These are phyloP conservation scores for Solanum ossicruentum DNA, from an alignment of 257 asterid genomes.

Conservation along the genomic window DNA sequence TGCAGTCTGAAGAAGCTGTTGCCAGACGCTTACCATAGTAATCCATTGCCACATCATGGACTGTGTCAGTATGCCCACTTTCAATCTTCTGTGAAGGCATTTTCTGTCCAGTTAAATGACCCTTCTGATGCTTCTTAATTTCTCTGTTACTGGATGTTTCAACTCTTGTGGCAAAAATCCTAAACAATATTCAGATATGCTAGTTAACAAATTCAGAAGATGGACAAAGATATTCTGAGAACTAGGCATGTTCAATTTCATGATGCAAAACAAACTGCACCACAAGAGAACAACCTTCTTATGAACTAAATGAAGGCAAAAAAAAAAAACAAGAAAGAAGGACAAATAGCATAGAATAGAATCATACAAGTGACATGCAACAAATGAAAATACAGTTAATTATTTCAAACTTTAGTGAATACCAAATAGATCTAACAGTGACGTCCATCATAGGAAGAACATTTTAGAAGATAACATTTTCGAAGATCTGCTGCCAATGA, in stretches of 20 bases:
- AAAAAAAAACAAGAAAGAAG: background rate
- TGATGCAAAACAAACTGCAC: background rate
- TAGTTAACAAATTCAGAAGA: background rate
- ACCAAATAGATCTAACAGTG: background rate
- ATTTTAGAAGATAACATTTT: background rate
- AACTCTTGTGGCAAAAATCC: background rate
- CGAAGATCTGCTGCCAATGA: background rate
- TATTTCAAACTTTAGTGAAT: too few relatives aligned
- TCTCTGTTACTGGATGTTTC: background rate
- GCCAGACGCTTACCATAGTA: constrained; percentile 72
- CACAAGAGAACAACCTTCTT: background rate
- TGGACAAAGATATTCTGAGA: background rate
- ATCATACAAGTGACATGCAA: background rate
- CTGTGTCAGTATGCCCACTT: constrained; percentile 57
- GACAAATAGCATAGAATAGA: background rate
- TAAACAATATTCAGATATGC: background rate
- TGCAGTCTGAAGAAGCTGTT: constrained; percentile 64
- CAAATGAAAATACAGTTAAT: background rate
- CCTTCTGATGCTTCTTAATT: background rate
- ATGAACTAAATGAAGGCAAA: background rate
- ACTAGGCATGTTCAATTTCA: background rate
- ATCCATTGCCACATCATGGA: constrained; percentile 66
- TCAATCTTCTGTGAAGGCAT: constrained; percentile 73
- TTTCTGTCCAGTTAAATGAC: background rate
- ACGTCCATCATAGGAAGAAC: background rate